Evolutionary conservation across 2,329 filamentous ascomycete species (phyloP).

Genomic region (Cladosporium sp.): DNA sequence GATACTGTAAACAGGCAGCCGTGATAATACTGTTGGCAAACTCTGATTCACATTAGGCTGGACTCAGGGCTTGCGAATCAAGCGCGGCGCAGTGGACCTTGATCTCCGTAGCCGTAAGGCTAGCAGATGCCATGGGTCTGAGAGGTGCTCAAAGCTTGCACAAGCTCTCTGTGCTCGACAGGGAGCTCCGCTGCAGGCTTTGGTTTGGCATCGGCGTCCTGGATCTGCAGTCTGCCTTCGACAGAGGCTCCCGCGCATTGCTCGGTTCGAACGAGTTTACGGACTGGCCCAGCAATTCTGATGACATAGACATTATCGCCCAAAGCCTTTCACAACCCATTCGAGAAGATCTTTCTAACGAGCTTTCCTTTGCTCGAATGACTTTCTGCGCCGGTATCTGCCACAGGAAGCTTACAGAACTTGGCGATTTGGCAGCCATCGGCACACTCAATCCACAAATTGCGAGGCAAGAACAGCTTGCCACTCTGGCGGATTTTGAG

Average conservation of each 20-base stretch:
- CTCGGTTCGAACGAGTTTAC: not conserved
- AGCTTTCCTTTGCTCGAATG: not conserved
- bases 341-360: not conserved
- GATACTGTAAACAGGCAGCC: not conserved
- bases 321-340: not conserved
- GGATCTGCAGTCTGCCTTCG: constrained; percentile 1
- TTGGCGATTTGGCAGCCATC: not conserved
- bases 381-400: not conserved
- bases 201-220: constrained; percentile 2
- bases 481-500: not conserved
- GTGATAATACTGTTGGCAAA: not conserved
- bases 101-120: not conserved
- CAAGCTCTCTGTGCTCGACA: not conserved
- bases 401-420: not conserved
- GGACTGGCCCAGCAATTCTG: not conserved
- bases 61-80: not conserved
- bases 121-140: not conserved
- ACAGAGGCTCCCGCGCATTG: constrained; percentile 1
- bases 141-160: not conserved
- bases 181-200: not conserved
- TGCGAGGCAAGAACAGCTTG: not conserved
- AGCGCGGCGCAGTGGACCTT: constrained; percentile 7
- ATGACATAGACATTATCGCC: not conserved
- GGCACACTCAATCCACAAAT: not conserved
- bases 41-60: not conserved